A percentile compares a stretch with the other conserved stretches of the same genome.
These are phyloP conservation scores for Leucosporidium creatinivorum DNA, from an alignment of 768 basidiomycete genomes.

Conservation along the genomic window DNA sequence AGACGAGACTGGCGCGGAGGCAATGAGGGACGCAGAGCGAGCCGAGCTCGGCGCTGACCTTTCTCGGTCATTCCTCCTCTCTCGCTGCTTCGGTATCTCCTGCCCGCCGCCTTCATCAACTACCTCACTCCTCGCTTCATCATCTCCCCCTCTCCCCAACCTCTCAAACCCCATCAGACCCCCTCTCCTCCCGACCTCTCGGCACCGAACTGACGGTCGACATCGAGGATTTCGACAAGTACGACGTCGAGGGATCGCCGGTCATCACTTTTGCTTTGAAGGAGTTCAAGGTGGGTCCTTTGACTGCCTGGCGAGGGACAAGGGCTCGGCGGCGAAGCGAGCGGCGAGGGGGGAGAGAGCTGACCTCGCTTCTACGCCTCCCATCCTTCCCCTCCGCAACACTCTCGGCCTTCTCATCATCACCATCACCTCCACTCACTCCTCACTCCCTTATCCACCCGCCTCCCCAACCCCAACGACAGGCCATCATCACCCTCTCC, in stretches of 20 bases:
- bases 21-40: too few species aligned
- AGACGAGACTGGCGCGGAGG: too few species aligned
- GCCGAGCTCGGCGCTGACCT: too few species aligned
- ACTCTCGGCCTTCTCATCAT: neutral
- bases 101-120: neutral
- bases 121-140: neutral
- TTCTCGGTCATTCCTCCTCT: neutral
- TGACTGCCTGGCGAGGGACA: neutral
- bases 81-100: neutral
- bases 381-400: neutral
- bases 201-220: constrained; percentile 24
- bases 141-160: neutral
- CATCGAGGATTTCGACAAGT: constrained; percentile 25
- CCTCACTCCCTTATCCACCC: constrained; percentile 4
- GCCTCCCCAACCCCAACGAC: constrained; percentile 8
- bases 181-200: constrained; percentile 6
- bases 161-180: neutral
- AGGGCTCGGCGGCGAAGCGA: too few species aligned
- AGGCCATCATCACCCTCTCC: constrained; percentile 27
- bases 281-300: constrained; percentile 22
- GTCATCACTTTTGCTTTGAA: constrained; percentile 21
- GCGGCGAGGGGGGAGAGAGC: neutral
- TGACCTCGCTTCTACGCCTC: neutral
- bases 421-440: constrained; percentile 15
- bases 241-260: constrained; percentile 5